A percentile compares a stretch with the other conserved stretches of the same genome.
Conservation (phyloP, 805 yeast species). For the Saturnispora gosingensis region DNA sequence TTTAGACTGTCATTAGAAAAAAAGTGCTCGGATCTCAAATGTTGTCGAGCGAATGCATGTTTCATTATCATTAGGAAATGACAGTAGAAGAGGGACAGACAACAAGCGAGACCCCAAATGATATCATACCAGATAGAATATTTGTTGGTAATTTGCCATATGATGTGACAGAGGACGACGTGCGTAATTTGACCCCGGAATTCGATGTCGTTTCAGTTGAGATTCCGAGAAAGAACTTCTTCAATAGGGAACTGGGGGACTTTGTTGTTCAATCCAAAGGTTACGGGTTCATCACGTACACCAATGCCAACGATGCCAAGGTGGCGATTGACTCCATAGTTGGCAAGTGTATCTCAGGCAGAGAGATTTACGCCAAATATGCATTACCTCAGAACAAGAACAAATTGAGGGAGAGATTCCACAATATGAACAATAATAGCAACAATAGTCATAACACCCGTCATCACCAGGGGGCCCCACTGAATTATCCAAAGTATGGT, state of each 20-base stretch:
- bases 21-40: not conserved
- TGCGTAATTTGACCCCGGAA: conserved; percentile 31
- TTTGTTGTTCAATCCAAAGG: conserved; percentile 24
- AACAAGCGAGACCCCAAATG: conserved; percentile 4
- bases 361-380: conserved; percentile 40
- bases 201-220: conserved; percentile 27
- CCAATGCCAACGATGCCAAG: conserved; percentile 51
- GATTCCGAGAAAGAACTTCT: conserved; percentile 23
- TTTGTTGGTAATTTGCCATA: conserved; percentile 39
- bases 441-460: conserved; percentile 2
- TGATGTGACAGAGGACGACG: conserved; percentile 36
- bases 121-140: conserved; percentile 34
- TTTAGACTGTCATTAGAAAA: not conserved
- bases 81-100: conserved; percentile 9
- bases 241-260: conserved; percentile 18
- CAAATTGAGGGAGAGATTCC: conserved; percentile 4
- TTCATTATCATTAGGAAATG: not conserved
- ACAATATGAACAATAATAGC: not conserved
- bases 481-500: conserved; percentile 1
- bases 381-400: conserved; percentile 35
- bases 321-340: conserved; percentile 41
- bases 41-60: not conserved
- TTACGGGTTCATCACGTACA: conserved; percentile 46
- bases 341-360: conserved; percentile 25
- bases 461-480: conserved; percentile 1